phyloP scores from a whole-genome alignment of 805 yeast species.

The Nakazawaea peltata region DNA sequence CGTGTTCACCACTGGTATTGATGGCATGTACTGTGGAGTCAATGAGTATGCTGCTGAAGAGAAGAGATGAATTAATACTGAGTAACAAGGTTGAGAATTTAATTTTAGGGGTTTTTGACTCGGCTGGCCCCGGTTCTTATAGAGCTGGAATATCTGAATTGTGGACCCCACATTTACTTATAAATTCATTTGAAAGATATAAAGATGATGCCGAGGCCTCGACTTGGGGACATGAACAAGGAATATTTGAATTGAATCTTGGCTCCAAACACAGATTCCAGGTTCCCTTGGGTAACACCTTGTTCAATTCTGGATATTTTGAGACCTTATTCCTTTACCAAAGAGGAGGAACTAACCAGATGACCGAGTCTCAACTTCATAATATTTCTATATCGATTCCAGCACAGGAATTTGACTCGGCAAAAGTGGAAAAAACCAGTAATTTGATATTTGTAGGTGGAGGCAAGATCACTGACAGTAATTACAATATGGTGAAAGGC shows the following conservation, averaged over 20 bases:
- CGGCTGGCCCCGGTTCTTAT: neutral
- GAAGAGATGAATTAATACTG: too few relatives aligned
- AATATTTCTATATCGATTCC: neutral
- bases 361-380: neutral
- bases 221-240: constrained; percentile 6
- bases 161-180: constrained; percentile 1
- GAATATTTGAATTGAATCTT: neutral
- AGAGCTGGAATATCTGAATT: constrained; percentile 5
- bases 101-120: too few relatives aligned
- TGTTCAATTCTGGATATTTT: constrained; percentile 17
- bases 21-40: too few relatives aligned
- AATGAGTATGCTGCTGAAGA: too few relatives aligned
- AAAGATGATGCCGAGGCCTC: neutral
- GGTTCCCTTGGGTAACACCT: constrained; percentile 9
- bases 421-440: neutral
- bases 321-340: constrained; percentile 1
- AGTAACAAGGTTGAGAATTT: too few relatives aligned
- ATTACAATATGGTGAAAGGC: constrained; percentile 52
- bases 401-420: neutral
- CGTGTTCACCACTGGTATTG: too few relatives aligned
- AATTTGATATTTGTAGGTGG: too few relatives aligned
- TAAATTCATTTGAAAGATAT: neutral
- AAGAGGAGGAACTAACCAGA: neutral
- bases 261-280: too few relatives aligned
- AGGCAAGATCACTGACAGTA: constrained; percentile 37